Conservation (phyloP, 2,329 filamentous ascomycete genomes). For the Aspergillus persii region DNA sequence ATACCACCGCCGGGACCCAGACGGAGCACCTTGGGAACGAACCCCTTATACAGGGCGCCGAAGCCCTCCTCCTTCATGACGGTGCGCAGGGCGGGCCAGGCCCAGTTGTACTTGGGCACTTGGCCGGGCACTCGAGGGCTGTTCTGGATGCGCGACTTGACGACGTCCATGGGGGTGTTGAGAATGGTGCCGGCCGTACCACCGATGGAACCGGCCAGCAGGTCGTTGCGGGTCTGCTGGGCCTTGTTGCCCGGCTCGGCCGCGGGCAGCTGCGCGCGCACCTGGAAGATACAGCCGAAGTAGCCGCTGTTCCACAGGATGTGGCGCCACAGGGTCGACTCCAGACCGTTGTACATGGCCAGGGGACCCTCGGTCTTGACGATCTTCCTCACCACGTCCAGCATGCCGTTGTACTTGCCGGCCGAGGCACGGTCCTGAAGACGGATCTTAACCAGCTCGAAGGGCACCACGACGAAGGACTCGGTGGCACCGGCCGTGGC, state of each 20-base stretch:
- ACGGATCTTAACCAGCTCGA: slow-evolving; percentile 97
- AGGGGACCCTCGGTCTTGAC: slow-evolving; percentile 78
- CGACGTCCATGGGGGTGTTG: slow-evolving; percentile 95
- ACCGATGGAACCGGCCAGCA: slow-evolving; percentile 81
- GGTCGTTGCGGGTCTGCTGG: slow-evolving; percentile 79
- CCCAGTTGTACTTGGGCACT: slow-evolving; percentile 97
- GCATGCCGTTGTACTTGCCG: slow-evolving; percentile 61
- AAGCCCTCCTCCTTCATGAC: slow-evolving; percentile 94
- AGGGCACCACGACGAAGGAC: slow-evolving; percentile 94
- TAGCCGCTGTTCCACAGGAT: slow-evolving; percentile 92
- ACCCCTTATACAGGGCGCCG: slow-evolving; percentile 91
- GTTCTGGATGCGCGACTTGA: slow-evolving; percentile 98
- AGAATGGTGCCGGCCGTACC: slow-evolving; percentile 87
- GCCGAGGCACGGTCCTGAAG: slow-evolving; percentile 94
- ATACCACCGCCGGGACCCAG: slow-evolving; percentile 68
- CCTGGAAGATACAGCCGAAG: slow-evolving; percentile 98
- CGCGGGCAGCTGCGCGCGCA: slow-evolving; percentile 77
- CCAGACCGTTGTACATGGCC: slow-evolving; percentile 93
- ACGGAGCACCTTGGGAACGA: slow-evolving; percentile 88
- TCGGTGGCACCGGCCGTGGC: slow-evolving; percentile 94
- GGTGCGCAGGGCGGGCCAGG: slow-evolving; percentile 79
- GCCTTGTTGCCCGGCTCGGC: slow-evolving; percentile 69
- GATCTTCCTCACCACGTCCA: slow-evolving; percentile 61
- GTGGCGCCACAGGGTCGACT: slow-evolving; percentile 96
- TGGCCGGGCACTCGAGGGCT: slow-evolving; percentile 76